Conservation (phyloP, 805 yeast species). For the Candida sonorensis region DNA sequence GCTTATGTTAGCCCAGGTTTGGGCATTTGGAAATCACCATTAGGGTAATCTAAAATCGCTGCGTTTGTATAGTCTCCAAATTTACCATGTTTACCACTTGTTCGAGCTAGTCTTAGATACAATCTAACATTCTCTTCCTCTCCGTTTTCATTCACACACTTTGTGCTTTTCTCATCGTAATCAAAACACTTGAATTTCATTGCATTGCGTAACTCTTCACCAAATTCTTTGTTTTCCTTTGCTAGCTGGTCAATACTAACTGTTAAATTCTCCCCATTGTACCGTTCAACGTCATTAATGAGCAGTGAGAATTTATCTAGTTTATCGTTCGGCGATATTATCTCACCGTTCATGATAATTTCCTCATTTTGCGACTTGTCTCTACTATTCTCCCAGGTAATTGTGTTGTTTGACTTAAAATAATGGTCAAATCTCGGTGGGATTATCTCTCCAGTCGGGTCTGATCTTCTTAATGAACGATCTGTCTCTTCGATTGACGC, state of each 20-base stretch:
- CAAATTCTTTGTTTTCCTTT: conserved; percentile 22
- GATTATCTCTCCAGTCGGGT: conserved; percentile 48
- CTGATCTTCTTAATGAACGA: conserved; percentile 60
- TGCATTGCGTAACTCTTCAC: conserved; percentile 26
- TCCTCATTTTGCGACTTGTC: too few species aligned
- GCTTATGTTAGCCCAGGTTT: conserved; percentile 10
- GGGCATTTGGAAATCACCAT: conserved; percentile 35
- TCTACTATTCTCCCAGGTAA: too few species aligned
- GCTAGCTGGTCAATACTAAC: conserved; percentile 36
- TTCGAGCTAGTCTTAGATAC: conserved; percentile 50
- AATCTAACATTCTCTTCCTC: conserved; percentile 28
- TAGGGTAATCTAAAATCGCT: conserved; percentile 52
- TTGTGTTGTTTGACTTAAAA: conserved; percentile 24
- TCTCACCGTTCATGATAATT: conserved; percentile 21
- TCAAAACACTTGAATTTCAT: conserved; percentile 13
- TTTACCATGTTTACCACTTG: conserved; percentile 23
- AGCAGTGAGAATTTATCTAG: conserved; percentile 55
- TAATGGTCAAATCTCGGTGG: conserved; percentile 45
- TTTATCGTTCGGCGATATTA: conserved; percentile 20
- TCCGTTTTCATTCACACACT: neutral
- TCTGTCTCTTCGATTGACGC: conserved; percentile 83
- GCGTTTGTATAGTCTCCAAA: conserved; percentile 61
- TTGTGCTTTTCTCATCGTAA: neutral
- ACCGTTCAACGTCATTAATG: conserved; percentile 74
- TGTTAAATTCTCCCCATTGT: conserved; percentile 45